A percentile compares a stretch with the other conserved stretches of the same genome.
Conservation (phyloP, 805 yeast species). For the Myxozyma nipponensis region DNA sequence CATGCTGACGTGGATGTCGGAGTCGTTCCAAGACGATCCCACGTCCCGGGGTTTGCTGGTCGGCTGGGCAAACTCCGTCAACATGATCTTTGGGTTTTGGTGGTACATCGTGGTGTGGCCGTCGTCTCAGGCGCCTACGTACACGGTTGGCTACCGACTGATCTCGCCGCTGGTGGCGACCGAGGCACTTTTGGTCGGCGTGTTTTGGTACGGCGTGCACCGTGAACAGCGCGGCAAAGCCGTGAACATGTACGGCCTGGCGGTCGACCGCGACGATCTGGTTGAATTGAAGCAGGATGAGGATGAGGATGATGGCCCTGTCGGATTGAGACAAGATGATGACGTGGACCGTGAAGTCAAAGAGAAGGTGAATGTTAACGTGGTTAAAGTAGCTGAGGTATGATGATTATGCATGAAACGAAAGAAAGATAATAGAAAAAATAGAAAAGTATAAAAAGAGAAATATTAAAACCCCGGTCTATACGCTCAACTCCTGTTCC, state of each 20-base stretch:
- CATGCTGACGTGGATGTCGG: constrained; percentile 16
- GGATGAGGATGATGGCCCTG: no score
- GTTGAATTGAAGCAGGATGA: neutral
- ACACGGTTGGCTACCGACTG: constrained; percentile 36
- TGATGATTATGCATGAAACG: no score
- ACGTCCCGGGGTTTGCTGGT: constrained; percentile 11
- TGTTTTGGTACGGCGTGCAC: constrained; percentile 2
- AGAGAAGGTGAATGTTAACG: no score
- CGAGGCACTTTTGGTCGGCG: neutral
- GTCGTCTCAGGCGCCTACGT: constrained; percentile 37
- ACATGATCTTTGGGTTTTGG: constrained; percentile 35
- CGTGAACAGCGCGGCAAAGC: constrained; percentile 9
- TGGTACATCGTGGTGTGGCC: constrained; percentile 37
- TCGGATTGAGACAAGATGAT: no score
- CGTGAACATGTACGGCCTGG: constrained; percentile 11
- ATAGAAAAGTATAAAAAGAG: neutral
- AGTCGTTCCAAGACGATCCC: constrained; percentile 18
- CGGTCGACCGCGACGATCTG: constrained; percentile 1
- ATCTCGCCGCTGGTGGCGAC: constrained; percentile 3
- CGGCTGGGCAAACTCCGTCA: constrained; percentile 12
- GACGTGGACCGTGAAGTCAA: no score
- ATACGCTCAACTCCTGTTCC: neutral
- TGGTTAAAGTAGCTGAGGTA: no score
- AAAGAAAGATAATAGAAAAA: neutral
- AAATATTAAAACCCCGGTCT: neutral